Evolutionary conservation across 2,329 filamentous ascomycete genomes (phyloP).

Genomic region (Trichophyton benhamiae): DNA sequence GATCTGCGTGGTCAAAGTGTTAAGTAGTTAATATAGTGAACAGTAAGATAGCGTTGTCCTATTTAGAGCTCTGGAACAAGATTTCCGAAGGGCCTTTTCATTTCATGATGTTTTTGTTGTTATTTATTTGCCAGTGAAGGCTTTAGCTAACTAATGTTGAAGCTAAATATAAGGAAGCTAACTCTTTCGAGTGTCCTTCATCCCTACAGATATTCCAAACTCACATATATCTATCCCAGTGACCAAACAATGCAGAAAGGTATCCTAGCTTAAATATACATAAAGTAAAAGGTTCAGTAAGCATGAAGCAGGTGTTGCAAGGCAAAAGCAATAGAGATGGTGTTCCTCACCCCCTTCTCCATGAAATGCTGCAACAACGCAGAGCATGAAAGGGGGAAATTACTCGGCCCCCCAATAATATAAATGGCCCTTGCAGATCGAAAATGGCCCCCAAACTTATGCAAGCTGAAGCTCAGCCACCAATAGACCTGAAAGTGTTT

Average conservation of each 20-base stretch:
- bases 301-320: background rate
- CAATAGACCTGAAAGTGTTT: background rate
- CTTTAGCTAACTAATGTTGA: background rate
- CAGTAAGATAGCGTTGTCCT: background rate
- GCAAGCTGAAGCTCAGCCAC: background rate
- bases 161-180: background rate
- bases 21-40: background rate
- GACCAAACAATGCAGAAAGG: background rate
- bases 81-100: background rate
- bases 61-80: background rate
- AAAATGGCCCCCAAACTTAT: background rate
- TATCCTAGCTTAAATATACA: background rate
- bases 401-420: background rate
- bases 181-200: background rate
- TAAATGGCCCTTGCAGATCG: background rate
- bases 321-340: background rate
- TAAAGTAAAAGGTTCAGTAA: background rate
- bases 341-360: background rate
- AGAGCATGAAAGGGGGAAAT: background rate
- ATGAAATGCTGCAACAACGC: background rate
- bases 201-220: background rate
- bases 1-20: background rate
- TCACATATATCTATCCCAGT: background rate
- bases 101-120: background rate
- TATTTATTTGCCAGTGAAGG: background rate